These are phyloP conservation scores for Stentor coeruleus DNA, from an alignment of 73 alveolate species.

Conservation along the genomic window DNA sequence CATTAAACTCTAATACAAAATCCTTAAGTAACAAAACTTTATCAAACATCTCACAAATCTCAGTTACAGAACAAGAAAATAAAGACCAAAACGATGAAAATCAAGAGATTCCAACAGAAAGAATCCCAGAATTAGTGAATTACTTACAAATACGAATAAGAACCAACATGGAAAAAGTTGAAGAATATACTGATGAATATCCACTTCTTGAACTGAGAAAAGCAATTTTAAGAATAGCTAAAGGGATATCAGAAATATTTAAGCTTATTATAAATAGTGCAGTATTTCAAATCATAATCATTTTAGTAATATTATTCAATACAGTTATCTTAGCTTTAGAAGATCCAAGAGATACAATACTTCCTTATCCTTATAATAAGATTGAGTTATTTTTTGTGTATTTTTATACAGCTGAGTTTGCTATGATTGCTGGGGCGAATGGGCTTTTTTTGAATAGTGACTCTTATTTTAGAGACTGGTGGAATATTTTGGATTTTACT, in stretches of 20 bases:
- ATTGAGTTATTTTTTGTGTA: conserved; percentile 43
- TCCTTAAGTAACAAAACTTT: background rate
- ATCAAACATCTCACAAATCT: background rate
- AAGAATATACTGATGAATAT: background rate
- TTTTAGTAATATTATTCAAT: background rate
- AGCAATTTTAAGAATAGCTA: background rate
- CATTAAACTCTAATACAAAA: background rate
- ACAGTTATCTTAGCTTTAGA: conserved; percentile 15
- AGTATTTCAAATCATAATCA: conserved; percentile 7
- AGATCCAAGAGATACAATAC: conserved; percentile 12
- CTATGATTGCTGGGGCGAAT: conserved; percentile 48
- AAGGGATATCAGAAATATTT: background rate
- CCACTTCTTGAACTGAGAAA: conserved; percentile 11
- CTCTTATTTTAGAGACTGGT: conserved; percentile 69
- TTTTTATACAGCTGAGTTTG: conserved; percentile 51
- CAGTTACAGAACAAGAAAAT: background rate
- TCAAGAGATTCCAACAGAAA: background rate
- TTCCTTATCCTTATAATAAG: background rate
- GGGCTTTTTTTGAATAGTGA: conserved; percentile 52
- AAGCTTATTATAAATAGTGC: background rate
- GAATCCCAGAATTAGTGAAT: background rate
- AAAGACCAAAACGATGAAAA: background rate
- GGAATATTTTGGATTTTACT: conserved; percentile 75
- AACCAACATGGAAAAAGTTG: conserved; percentile 9
- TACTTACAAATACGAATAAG: background rate